These are phyloP conservation scores for Solanum aculeatissimum DNA, from an alignment of 305 asterid species.

Conservation along the genomic window DNA sequence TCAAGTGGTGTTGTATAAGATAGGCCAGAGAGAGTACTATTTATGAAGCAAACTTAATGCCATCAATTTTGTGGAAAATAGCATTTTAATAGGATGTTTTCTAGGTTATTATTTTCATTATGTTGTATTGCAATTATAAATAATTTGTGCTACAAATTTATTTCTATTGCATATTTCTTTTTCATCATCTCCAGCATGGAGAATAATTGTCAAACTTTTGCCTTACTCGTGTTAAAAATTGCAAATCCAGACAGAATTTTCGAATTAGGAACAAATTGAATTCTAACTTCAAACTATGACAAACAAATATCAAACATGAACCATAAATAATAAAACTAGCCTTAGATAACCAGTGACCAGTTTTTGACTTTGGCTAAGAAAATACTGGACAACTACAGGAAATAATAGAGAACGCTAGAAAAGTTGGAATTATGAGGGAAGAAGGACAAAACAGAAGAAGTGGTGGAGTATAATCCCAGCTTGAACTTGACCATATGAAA, in stretches of 20 bases:
- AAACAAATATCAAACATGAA: not conserved
- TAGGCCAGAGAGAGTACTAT: not conserved
- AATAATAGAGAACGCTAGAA: not conserved
- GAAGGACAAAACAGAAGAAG: not conserved
- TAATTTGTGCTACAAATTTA: not conserved
- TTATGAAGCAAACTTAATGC: not conserved
- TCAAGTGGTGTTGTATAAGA: not conserved
- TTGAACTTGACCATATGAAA: not conserved
- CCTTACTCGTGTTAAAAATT: not conserved
- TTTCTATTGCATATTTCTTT: not conserved
- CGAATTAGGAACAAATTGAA: not conserved
- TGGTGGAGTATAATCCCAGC: not conserved
- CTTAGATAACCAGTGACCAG: not conserved
- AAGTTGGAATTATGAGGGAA: not conserved
- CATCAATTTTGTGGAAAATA: not conserved
- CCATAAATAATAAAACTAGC: not conserved
- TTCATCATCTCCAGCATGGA: not conserved
- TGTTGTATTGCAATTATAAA: not conserved
- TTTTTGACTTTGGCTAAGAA: not conserved
- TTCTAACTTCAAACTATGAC: not conserved
- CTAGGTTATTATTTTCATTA: not conserved
- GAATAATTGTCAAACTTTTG: not conserved
- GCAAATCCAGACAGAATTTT: not conserved
- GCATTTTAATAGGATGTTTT: not conserved
- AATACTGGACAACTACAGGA: not conserved